phyloP scores from a whole-genome alignment of 768 basidiomycete species.

The Clitopilus hobsonii region DNA sequence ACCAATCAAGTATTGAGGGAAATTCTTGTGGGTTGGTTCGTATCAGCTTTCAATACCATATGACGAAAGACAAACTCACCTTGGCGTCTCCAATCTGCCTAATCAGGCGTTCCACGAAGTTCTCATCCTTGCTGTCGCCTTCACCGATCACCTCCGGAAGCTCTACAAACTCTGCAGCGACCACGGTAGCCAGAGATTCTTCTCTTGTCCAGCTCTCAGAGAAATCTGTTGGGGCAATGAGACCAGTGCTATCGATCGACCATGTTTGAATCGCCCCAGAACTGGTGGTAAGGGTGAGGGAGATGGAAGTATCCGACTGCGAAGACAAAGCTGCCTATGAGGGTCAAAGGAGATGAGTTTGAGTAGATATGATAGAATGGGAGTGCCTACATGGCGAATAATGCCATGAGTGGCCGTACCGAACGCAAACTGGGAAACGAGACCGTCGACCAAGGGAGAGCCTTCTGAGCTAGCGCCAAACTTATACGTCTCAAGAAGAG shows the following conservation, averaged over 20 bases:
- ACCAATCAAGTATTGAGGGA: slow-evolving; percentile 63
- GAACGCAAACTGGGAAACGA: slow-evolving; percentile 44
- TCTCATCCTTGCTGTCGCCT: slow-evolving; percentile 40
- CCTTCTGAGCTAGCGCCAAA: slow-evolving; percentile 26
- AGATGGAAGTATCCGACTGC: slow-evolving; percentile 29
- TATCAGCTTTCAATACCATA: not conserved
- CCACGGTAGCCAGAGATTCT: slow-evolving; percentile 66
- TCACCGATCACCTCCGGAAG: slow-evolving; percentile 55
- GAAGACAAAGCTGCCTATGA: slow-evolving; percentile 42
- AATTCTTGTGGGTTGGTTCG: slow-evolving; percentile 47
- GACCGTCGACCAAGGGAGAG: not conserved
- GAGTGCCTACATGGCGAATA: slow-evolving; percentile 53
- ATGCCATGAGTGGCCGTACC: slow-evolving; percentile 63
- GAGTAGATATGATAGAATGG: not conserved
- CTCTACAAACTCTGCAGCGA: slow-evolving; percentile 68
- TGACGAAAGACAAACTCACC: slow-evolving; percentile 28
- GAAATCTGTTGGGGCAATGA: not conserved
- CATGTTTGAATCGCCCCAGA: slow-evolving; percentile 77
- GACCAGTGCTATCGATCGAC: slow-evolving; percentile 38
- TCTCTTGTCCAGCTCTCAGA: slow-evolving; percentile 72
- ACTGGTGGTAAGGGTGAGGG: slow-evolving; percentile 59
- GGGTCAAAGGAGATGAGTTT: slow-evolving; percentile 20
- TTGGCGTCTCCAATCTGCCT: slow-evolving; percentile 59
- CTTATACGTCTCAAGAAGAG: slow-evolving; percentile 44
- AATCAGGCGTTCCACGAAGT: slow-evolving; percentile 41